These are phyloP conservation scores for Lactuca saligna DNA, from an alignment of 129 eudicot species.

Conservation along the genomic window DNA sequence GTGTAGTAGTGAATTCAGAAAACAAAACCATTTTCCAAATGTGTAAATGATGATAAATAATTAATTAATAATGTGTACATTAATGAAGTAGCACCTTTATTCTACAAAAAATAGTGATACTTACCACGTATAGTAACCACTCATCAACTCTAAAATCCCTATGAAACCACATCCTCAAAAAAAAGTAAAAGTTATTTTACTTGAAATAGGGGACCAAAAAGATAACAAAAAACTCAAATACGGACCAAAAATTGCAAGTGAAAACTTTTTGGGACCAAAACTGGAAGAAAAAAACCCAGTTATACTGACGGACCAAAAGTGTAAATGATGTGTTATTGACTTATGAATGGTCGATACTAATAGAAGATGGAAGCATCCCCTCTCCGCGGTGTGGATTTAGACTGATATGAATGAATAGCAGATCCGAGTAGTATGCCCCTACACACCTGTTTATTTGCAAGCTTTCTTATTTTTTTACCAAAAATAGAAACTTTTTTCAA, in stretches of 20 bases:
- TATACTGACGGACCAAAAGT: neutral
- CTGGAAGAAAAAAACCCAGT: too few species aligned
- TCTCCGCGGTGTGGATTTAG: too few species aligned
- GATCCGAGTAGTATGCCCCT: too few species aligned
- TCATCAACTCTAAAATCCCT: slow-evolving; percentile 90
- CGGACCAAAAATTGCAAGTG: neutral
- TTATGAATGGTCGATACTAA: slow-evolving; percentile 94
- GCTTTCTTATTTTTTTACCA: neutral
- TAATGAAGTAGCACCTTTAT: neutral
- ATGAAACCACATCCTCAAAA: too few species aligned
- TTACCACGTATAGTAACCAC: slow-evolving; percentile 82
- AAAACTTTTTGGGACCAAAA: neutral
- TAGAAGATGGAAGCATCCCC: too few species aligned
- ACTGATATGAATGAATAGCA: too few species aligned
- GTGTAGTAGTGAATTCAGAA: neutral
- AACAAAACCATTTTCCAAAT: neutral
- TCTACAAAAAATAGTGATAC: slow-evolving; percentile 17
- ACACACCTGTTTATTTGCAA: slow-evolving; percentile 66
- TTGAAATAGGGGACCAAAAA: neutral
- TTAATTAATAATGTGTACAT: neutral
- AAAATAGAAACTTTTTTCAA: too few species aligned
- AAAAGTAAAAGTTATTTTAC: neutral
- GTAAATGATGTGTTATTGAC: slow-evolving; percentile 27
- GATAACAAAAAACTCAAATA: neutral
- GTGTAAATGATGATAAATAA: slow-evolving; percentile 20